phyloP scores from a whole-genome alignment of 805 yeast species.

The Sugiyamaella lignohabitans region DNA sequence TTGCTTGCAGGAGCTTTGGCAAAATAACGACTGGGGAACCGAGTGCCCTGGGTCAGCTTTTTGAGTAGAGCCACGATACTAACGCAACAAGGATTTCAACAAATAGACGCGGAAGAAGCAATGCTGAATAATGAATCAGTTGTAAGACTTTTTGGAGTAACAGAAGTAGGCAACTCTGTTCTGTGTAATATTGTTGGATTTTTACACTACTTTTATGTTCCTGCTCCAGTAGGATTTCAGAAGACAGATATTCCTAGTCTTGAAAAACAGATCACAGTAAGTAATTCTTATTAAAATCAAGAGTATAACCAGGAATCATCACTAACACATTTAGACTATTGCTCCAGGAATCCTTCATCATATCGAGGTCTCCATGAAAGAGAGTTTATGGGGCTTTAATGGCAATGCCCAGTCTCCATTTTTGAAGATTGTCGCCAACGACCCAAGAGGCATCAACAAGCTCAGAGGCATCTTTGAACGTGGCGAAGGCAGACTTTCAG shows the following conservation, averaged over 20 bases:
- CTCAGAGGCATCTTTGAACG: constrained; percentile 77
- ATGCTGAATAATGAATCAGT: constrained; percentile 41
- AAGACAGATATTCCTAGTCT: constrained; percentile 40
- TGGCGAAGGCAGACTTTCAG: constrained; percentile 64
- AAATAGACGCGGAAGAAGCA: constrained; percentile 90
- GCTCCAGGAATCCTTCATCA: constrained; percentile 52
- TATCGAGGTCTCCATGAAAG: constrained; percentile 62
- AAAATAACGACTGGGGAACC: constrained; percentile 10
- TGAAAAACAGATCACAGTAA: constrained; percentile 18
- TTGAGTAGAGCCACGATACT: not conserved
- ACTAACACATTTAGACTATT: not conserved
- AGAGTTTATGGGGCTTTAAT: constrained; percentile 89
- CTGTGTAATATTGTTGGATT: constrained; percentile 87
- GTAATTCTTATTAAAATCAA: not conserved
- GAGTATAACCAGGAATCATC: not conserved
- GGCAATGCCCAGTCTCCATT: constrained; percentile 75
- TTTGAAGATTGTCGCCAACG: constrained; percentile 61
- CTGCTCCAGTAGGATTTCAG: constrained; percentile 76
- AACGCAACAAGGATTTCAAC: constrained; percentile 55
- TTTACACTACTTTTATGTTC: constrained; percentile 82
- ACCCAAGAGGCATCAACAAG: constrained; percentile 59
- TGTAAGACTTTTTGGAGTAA: constrained; percentile 88
- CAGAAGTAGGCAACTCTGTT: constrained; percentile 78
- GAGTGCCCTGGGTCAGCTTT: constrained; percentile 8
- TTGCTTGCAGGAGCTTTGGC: not conserved